Evolutionary conservation across 208 protist species (phyloP).

Genomic region (Lotmaria passim): DNA sequence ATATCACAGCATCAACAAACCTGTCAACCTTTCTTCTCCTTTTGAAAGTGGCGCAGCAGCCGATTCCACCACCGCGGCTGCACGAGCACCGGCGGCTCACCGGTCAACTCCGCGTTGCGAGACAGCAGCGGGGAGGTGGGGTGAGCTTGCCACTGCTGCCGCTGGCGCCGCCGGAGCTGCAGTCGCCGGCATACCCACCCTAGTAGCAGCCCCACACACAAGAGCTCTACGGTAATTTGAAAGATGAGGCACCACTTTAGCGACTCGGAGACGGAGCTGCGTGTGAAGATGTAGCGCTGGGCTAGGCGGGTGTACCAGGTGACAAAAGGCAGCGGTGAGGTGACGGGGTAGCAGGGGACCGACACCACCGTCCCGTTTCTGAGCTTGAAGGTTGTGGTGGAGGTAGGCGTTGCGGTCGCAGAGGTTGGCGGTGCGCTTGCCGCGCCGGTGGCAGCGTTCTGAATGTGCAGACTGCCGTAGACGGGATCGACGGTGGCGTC

Average conservation of each 20-base stretch:
- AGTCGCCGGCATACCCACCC: slow-evolving; percentile 1
- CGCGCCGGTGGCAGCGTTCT: background rate
- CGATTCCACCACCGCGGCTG: slow-evolving; percentile 6
- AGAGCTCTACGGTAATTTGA: background rate
- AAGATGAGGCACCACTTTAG: slow-evolving; percentile 24
- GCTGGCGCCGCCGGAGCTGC: background rate
- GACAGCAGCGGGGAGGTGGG: background rate
- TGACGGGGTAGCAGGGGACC: slow-evolving; percentile 36
- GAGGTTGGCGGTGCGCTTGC: background rate
- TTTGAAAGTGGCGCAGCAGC: background rate
- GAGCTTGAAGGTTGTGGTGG: slow-evolving; percentile 6
- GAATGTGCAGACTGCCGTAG: slow-evolving; percentile 4
- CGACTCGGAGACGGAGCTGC: slow-evolving; percentile 31
- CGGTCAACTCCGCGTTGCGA: background rate
- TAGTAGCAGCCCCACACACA: background rate
- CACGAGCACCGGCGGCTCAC: background rate
- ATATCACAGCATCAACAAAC: too few relatives aligned
- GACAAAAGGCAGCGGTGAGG: slow-evolving; percentile 33
- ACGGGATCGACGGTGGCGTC: slow-evolving; percentile 32
- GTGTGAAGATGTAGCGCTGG: slow-evolving; percentile 37
- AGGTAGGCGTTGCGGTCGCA: background rate
- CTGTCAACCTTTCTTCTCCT: slow-evolving; percentile 3
- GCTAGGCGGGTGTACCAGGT: slow-evolving; percentile 39
- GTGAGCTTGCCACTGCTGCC: too few relatives aligned
- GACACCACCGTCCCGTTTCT: slow-evolving; percentile 17